Percentiles rank a stretch among this genome's conserved stretches.
Conservation (phyloP, 148 eudicot species). For the Dysphania ambrosioides region DNA sequence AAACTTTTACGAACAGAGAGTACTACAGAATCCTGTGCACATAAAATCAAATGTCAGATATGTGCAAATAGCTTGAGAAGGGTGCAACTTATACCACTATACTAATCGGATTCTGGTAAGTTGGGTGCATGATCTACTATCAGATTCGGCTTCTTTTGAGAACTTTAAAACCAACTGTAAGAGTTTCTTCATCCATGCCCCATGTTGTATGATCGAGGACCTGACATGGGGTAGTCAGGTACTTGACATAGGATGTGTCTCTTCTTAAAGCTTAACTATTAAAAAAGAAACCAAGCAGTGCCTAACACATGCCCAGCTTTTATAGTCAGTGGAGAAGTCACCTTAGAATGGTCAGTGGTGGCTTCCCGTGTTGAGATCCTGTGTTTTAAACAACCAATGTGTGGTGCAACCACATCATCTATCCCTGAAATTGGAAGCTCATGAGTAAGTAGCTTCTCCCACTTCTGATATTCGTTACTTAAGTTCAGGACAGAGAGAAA, state of each 20-base stretch:
- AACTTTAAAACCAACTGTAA: no score
- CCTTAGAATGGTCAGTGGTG: slow-evolving; percentile 78
- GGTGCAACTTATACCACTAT: no score
- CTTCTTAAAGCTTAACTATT: background rate
- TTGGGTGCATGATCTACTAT: no score
- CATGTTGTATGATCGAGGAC: background rate
- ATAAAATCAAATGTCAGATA: background rate
- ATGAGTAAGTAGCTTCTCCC: slow-evolving; percentile 37
- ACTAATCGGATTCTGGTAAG: no score
- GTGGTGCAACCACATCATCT: slow-evolving; percentile 14
- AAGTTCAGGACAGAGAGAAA: slow-evolving; percentile 53
- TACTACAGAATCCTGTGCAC: slow-evolving; percentile 59
- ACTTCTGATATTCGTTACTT: slow-evolving; percentile 48
- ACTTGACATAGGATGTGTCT: no score
- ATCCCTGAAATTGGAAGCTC: slow-evolving; percentile 6
- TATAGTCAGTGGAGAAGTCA: slow-evolving; percentile 15
- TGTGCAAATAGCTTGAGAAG: no score
- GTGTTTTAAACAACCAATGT: slow-evolving; percentile 18
- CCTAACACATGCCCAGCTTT: background rate
- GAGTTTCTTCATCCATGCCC: no score
- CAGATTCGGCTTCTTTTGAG: no score
- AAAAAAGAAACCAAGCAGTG: background rate
- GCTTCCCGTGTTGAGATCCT: slow-evolving; percentile 19
- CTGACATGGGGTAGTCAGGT: no score
- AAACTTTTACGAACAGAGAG: slow-evolving; percentile 49